These are phyloP conservation scores for Brettanomyces sp. DNA, from an alignment of 805 yeast genomes.

Conservation along the genomic window DNA sequence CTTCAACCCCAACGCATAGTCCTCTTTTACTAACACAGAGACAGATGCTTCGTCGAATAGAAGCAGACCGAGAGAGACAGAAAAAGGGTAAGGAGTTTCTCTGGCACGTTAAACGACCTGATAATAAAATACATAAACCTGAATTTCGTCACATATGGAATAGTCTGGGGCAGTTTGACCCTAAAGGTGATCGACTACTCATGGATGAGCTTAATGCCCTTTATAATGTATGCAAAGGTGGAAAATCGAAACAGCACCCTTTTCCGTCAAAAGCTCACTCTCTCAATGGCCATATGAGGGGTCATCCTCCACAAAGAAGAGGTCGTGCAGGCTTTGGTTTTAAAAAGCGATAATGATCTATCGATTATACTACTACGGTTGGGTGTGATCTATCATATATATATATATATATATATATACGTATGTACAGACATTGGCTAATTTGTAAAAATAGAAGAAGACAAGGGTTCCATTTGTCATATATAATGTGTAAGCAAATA, in stretches of 20 bases:
- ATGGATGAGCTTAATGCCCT: constrained; percentile 18
- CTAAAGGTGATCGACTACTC: constrained; percentile 13
- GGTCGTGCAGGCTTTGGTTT: neutral
- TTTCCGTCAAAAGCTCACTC: too few relatives aligned
- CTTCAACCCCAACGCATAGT: neutral
- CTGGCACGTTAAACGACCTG: constrained; percentile 57
- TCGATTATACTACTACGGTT: too few relatives aligned
- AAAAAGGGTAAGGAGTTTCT: constrained; percentile 73
- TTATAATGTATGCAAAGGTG: constrained; percentile 7
- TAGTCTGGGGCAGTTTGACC: constrained; percentile 10
- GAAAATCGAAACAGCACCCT: neutral
- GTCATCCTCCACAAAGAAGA: constrained; percentile 15
- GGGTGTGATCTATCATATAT: too few relatives aligned
- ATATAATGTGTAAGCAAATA: too few relatives aligned
- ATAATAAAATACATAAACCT: constrained; percentile 10
- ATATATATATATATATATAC: too few relatives aligned
- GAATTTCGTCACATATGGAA: constrained; percentile 26
- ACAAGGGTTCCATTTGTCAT: too few relatives aligned
- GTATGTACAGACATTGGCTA: too few relatives aligned
- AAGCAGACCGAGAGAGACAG: constrained; percentile 86
- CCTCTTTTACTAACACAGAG: constrained; percentile 19
- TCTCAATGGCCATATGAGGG: neutral
- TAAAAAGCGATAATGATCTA: too few relatives aligned
- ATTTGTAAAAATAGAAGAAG: too few relatives aligned
- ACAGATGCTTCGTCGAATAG: constrained; percentile 72